Evolutionary conservation across 2,329 filamentous ascomycete species (phyloP), one percentile per base, ranked within the genome.

Genomic region (Talaromyces sp.): DNA sequence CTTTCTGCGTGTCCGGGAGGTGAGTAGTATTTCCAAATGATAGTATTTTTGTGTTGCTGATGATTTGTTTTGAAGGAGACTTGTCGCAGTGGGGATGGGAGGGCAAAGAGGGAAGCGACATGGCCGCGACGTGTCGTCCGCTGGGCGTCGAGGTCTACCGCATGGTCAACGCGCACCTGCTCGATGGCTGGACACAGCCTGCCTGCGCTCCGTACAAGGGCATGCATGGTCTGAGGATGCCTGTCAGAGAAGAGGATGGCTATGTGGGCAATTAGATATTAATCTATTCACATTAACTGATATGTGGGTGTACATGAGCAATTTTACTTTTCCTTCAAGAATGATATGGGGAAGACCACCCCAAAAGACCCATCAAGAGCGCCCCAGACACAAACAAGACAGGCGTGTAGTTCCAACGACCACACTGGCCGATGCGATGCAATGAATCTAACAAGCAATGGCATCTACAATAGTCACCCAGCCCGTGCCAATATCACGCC

Each of bases 1-100:
- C 72, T 87, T 68, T 83, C 79, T 31, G 90, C 91, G 0, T 95
- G 91, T 70, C 91, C 91, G 0, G 91, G 91, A 1, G 91, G 73
- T 75, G 69, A 62, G 70, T 64, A 5, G 18, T 4, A 27, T 40
- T 55, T 8, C 12, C 18, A 30, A 10, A 9, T 6, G 40, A 44
- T 9, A 16, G 16, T 23, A 7, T 47, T 47, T 9, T 4, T 10
- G 6, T 31, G 30, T 53, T 31, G 50, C 50, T 53, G 7, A 4
- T 10, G n/a, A 63, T 9, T 1, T 53, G 10, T 30, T 23, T 23
- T 31, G 27, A n/a, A 76, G 74, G 91, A 0, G 91, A 95, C 71
- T 76, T 95, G 55, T 92, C 89, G 1, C 81, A 85, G n/a, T 94
- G 90, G 90, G 90, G 89, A 0, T 95, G 91, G 81, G 87, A 88